Conservation (phyloP, 371 early-diverging fungal species). For the Choanephora cucurbitarum region DNA sequence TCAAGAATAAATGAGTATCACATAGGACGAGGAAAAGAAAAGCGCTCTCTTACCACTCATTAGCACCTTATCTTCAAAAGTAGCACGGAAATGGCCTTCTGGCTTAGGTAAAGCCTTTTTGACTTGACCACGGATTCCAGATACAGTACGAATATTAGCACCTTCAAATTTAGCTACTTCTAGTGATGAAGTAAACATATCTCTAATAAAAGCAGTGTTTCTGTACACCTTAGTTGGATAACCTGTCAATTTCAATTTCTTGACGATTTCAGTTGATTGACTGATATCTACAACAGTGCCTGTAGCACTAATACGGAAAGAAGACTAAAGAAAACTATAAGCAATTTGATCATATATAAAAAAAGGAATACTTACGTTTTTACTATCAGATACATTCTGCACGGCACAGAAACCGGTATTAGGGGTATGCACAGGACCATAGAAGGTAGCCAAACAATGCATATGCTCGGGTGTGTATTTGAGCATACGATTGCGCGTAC, state of each 20-base stretch:
- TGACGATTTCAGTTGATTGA: conserved; percentile 90
- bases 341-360: background rate
- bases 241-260: conserved; percentile 99
- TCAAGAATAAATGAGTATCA: background rate
- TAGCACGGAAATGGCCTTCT: conserved; percentile 97
- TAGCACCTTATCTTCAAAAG: conserved; percentile 98
- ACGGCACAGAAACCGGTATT: conserved; percentile 96
- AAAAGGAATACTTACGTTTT: conserved; percentile 47
- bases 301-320: conserved; percentile 94
- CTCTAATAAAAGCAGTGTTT: conserved; percentile 98
- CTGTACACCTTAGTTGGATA: conserved; percentile 92
- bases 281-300: conserved; percentile 94
- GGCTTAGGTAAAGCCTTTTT: conserved; percentile 90
- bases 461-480: conserved; percentile 99
- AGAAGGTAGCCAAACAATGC: conserved; percentile 97
- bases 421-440: conserved; percentile 90
- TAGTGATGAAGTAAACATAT: conserved; percentile 96
- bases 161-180: conserved; percentile 99
- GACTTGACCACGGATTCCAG: conserved; percentile 98
- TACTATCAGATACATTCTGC: conserved; percentile 73
- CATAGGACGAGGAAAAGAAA: no score
- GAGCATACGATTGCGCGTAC: conserved; percentile 94
- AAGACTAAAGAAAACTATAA: conserved; percentile 34
- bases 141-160: conserved; percentile 94
- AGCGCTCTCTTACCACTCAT: conserved; percentile 83